phyloP scores from a whole-genome alignment of 176 grass and related monocot genomes.

The Dactylis glomerata region DNA sequence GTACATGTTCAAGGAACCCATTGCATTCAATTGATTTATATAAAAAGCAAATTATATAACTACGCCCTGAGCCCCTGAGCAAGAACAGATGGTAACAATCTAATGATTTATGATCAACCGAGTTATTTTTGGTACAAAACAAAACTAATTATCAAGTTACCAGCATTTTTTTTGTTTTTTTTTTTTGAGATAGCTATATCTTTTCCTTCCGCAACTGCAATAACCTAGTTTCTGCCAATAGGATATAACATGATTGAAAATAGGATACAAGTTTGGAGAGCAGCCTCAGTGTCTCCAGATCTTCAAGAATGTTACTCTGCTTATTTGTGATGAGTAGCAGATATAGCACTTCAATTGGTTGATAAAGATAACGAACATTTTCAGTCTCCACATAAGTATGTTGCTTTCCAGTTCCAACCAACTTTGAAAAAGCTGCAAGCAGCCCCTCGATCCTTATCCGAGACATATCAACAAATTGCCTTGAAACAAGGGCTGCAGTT shows the following conservation, averaged over 20 bases:
- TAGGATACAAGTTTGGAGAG: constrained; percentile 94
- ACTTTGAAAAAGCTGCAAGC: constrained; percentile 83
- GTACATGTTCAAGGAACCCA: constrained; percentile 57
- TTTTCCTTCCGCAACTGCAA: not conserved
- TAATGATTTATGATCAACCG: not conserved
- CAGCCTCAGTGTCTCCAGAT: constrained; percentile 82
- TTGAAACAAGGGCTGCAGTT: constrained; percentile 72
- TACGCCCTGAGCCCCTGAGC: not conserved
- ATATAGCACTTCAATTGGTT: constrained; percentile 78
- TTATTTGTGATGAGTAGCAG: constrained; percentile 75
- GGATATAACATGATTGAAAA: constrained; percentile 5
- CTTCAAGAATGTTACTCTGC: constrained; percentile 90
- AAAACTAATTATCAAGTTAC: not conserved
- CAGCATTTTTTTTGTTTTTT: not conserved
- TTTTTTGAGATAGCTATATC: not conserved
- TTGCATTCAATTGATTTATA: not conserved
- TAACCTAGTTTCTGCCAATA: constrained; percentile 7
- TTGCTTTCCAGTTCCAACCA: constrained; percentile 87
- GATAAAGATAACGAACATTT: constrained; percentile 93
- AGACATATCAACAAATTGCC: constrained; percentile 86
- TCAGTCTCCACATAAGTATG: constrained; percentile 87
- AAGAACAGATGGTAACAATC: not conserved
- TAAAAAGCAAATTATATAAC: constrained; percentile 24
- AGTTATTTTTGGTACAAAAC: constrained; percentile 5
- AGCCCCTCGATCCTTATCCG: constrained; percentile 84